Base-by-base conservation (phyloP, 306 rosid species). In the Casuarina glauca region DNA sequence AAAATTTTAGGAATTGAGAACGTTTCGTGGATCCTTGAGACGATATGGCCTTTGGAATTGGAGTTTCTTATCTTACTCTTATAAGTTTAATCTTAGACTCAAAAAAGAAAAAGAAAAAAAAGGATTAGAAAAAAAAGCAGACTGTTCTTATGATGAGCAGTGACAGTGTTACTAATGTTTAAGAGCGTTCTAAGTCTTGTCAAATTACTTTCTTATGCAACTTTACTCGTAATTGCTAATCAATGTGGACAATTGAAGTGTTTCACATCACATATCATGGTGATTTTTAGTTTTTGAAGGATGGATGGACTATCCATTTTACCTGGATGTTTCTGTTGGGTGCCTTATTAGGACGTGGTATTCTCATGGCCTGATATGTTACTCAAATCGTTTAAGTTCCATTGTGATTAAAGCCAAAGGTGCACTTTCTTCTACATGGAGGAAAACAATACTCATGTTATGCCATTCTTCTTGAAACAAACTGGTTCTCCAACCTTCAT, bases 181-280 rank as follows among this genome's bases (percentile, higher is more conserved):
- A 62, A 12, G 69, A 62, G 43, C 44, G 10, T 4, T 62, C 17
- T 62, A 39, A 39, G 16, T 1, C 42, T 13, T 2, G 63, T 57
- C 64, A 58, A 58, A 58, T 58, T 26, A 58, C 9, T 58, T 58
- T 58, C 64, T 58, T 26, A 38, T 63, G 69, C 45, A 63, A 63
- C 19, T 15, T 15, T 2, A 44, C 69, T 63, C 20, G 13, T 35
- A 15, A 35, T 3, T 36, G 10, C 36, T 15, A 62, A 36, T 12
- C n/a, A 36, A 11, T 5, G 69, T 5, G 13, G 11, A 38, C 19
- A 15, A 63, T 3, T 63, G 19, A 36, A 12, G 66, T 10, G 39
- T 26, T 1, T 60, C 36, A 60, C 9, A 45, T 36, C 17, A 20
- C 4, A 58, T 58, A 15, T 38, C 45, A 13, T 38, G 45, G 69